Conservation (phyloP, 331 rosid species). For the Telfairia occidentalis region DNA sequence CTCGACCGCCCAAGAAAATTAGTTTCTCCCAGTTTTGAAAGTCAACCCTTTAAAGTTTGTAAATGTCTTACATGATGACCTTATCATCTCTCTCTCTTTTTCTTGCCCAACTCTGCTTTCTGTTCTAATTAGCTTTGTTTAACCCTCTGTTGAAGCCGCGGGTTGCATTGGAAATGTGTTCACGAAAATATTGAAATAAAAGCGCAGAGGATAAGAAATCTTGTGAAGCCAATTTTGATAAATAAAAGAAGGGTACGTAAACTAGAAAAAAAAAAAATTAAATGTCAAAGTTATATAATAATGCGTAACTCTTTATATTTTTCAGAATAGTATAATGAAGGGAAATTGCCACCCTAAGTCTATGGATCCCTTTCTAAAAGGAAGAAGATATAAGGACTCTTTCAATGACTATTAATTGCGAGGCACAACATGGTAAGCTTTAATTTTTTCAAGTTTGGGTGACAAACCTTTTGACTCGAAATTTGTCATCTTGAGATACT, state of each 20-base stretch:
- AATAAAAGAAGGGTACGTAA: background rate
- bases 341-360: background rate
- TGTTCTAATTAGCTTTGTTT: background rate
- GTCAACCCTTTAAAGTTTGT: conserved; percentile 9
- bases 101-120: background rate
- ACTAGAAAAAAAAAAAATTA: background rate
- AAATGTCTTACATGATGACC: conserved; percentile 4
- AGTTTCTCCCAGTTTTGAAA: background rate
- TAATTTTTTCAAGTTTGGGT: conserved; percentile 2
- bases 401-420: background rate
- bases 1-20: conserved; percentile 10
- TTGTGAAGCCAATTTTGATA: background rate
- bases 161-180: background rate
- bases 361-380: background rate
- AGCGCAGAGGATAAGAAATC: too few species aligned
- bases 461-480: background rate
- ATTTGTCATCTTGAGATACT: background rate
- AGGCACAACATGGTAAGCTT: background rate
- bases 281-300: too few species aligned
- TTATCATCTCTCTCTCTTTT: background rate
- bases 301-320: too few species aligned
- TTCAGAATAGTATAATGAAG: background rate
- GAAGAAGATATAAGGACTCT: background rate
- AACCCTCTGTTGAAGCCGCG: background rate
- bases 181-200: too few species aligned